These are phyloP conservation scores for Scheffersomyces coipomensis DNA, from an alignment of 805 yeast genomes.

Conservation along the genomic window DNA sequence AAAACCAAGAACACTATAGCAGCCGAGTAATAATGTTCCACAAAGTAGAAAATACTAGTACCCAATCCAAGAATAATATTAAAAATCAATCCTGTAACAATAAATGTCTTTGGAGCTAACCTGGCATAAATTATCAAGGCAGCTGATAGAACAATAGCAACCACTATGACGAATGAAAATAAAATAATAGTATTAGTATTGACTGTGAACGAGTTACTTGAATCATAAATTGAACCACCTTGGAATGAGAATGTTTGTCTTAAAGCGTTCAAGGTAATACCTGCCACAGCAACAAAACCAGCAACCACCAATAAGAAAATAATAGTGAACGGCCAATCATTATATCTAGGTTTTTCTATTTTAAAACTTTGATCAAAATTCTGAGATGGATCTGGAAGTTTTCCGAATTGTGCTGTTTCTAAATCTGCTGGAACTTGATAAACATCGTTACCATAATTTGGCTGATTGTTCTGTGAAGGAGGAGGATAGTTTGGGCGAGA, in stretches of 20 bases:
- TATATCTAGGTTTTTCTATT: constrained; percentile 57
- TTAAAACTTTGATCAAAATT: constrained; percentile 68
- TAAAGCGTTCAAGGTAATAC: constrained; percentile 65
- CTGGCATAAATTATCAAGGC: constrained; percentile 62
- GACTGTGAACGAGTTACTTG: constrained; percentile 55
- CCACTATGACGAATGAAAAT: constrained; percentile 61
- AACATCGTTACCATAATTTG: constrained; percentile 4
- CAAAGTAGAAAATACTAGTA: constrained; percentile 73
- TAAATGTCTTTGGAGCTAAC: constrained; percentile 62
- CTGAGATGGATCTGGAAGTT: constrained; percentile 31
- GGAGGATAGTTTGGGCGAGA: constrained; percentile 3
- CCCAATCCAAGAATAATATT: constrained; percentile 71
- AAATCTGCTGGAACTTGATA: constrained; percentile 21
- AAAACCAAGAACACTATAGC: constrained; percentile 73
- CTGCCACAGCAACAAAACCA: constrained; percentile 73
- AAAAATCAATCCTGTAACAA: constrained; percentile 63
- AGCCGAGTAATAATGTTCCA: constrained; percentile 69
- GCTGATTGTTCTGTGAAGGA: constrained; percentile 7
- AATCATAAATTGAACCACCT: constrained; percentile 63
- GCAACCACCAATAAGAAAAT: constrained; percentile 46
- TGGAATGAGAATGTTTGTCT: constrained; percentile 50
- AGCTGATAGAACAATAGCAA: constrained; percentile 58
- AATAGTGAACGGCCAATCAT: constrained; percentile 71
- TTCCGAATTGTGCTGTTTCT: constrained; percentile 25
- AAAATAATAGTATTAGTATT: constrained; percentile 74